Conservation (phyloP, 805 yeast species). For the Wickerhamomyces sydowiorum region DNA sequence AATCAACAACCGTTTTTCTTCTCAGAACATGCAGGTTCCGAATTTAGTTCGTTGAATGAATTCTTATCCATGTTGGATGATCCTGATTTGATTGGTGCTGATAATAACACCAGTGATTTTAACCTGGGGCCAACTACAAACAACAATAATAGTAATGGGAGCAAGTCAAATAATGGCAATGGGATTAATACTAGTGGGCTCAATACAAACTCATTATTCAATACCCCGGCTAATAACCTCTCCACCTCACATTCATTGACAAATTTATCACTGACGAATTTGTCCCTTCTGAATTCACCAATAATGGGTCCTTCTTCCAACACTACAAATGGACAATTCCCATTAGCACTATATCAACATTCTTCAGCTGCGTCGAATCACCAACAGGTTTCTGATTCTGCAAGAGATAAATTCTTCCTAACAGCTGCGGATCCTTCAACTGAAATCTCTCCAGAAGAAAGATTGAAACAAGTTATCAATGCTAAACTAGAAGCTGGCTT, state of each 20-base stretch:
- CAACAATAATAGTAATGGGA: slow-evolving; percentile 7
- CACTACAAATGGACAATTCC: slow-evolving; percentile 7
- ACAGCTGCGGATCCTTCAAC: slow-evolving; percentile 98
- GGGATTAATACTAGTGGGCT: background rate
- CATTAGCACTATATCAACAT: slow-evolving; percentile 7
- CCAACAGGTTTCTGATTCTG: slow-evolving; percentile 48
- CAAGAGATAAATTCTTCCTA: slow-evolving; percentile 86
- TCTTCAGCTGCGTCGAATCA: slow-evolving; percentile 4
- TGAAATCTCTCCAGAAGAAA: slow-evolving; percentile 88
- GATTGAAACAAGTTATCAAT: slow-evolving; percentile 86
- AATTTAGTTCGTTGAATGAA: slow-evolving; percentile 84
- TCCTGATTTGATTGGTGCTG: slow-evolving; percentile 55
- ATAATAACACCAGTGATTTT: background rate
- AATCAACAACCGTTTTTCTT: slow-evolving; percentile 72
- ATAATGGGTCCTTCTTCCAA: slow-evolving; percentile 6
- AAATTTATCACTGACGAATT: slow-evolving; percentile 18
- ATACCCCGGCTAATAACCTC: slow-evolving; percentile 1
- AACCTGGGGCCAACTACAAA: slow-evolving; percentile 1
- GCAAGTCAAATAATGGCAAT: background rate
- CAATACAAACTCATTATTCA: slow-evolving; percentile 2
- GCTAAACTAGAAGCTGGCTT: slow-evolving; percentile 94
- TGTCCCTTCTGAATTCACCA: slow-evolving; percentile 19
- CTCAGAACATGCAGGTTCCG: slow-evolving; percentile 90
- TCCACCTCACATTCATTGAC: slow-evolving; percentile 22
- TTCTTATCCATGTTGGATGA: slow-evolving; percentile 88